Conservation (phyloP, 177 flowering plant species). For the Vitis hybrid region DNA sequence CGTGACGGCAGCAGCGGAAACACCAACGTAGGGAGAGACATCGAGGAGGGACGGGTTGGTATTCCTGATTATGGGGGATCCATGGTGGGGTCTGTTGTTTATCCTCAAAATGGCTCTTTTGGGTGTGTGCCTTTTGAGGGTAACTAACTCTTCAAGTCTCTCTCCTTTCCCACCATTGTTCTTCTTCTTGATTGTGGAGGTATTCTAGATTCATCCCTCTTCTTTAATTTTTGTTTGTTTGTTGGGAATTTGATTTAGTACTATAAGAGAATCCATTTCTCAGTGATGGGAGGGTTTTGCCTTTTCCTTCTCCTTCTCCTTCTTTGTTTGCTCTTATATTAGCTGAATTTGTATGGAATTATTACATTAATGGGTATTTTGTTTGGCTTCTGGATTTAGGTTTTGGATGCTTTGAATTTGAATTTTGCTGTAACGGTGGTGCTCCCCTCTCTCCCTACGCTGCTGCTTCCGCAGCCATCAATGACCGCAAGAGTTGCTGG, state of each 20-base stretch:
- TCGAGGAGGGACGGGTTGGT: conserved; percentile 57
- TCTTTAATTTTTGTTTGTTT: background rate
- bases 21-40: too few relatives aligned
- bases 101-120: conserved; percentile 44
- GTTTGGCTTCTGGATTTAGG: background rate
- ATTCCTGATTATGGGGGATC: conserved; percentile 81
- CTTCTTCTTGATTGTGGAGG: conserved; percentile 93
- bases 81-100: conserved; percentile 60
- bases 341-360: too few relatives aligned
- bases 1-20: too few relatives aligned
- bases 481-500: too few relatives aligned
- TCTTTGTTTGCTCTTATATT: too few relatives aligned
- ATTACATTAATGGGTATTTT: background rate
- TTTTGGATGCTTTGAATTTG: background rate
- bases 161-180: conserved; percentile 44
- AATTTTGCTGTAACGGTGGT: background rate
- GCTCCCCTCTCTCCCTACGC: too few relatives aligned
- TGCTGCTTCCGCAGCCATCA: too few relatives aligned
- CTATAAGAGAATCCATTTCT: background rate
- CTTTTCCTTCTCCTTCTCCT: background rate
- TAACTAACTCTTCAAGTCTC: conserved; percentile 52
- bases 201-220: conserved; percentile 11
- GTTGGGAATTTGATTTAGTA: background rate
- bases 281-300: background rate
- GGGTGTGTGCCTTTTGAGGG: conserved; percentile 58